Conservation (phyloP, 2,329 filamentous ascomycete genomes). For the Neonectria ditissima region DNA sequence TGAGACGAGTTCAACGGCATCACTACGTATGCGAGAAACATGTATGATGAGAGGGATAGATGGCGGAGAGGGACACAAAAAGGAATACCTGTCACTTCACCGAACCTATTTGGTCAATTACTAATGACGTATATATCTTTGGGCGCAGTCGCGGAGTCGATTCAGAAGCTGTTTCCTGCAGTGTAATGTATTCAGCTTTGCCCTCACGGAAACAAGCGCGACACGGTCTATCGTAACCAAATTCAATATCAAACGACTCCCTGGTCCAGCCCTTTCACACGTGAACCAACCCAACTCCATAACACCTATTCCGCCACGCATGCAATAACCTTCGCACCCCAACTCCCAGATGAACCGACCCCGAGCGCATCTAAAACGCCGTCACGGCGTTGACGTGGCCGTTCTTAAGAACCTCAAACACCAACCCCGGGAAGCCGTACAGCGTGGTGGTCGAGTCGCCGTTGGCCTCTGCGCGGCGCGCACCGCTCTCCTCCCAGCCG, state of each 20-base stretch:
- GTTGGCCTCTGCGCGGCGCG: constrained; percentile 64
- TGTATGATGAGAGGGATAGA: constrained; percentile 23
- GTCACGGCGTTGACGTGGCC: constrained; percentile 90
- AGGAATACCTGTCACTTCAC: constrained; percentile 22
- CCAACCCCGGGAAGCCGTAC: constrained; percentile 91
- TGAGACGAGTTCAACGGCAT: constrained; percentile 18
- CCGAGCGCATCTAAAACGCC: constrained; percentile 71
- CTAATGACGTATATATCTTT: constrained; percentile 8
- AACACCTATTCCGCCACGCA: constrained; percentile 23
- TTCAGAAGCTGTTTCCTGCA: neutral
- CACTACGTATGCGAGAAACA: neutral
- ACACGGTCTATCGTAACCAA: neutral
- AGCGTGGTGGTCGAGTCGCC: constrained; percentile 80
- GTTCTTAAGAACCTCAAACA: constrained; percentile 97
- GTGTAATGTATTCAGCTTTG: neutral
- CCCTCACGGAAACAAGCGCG: neutral
- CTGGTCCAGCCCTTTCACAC: neutral
- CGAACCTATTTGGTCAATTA: constrained; percentile 6
- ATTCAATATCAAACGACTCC: neutral
- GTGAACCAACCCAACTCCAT: constrained; percentile 26
- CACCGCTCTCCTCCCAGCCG: constrained; percentile 82
- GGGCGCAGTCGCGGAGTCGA: neutral
- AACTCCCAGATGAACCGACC: neutral
- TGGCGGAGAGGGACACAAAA: constrained; percentile 13
- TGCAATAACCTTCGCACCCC: neutral